Percentiles rank a stretch among this genome's conserved stretches.
These are phyloP conservation scores for Waltergamsia citrina DNA, from an alignment of 2,329 filamentous ascomycete species.

Conservation along the genomic window DNA sequence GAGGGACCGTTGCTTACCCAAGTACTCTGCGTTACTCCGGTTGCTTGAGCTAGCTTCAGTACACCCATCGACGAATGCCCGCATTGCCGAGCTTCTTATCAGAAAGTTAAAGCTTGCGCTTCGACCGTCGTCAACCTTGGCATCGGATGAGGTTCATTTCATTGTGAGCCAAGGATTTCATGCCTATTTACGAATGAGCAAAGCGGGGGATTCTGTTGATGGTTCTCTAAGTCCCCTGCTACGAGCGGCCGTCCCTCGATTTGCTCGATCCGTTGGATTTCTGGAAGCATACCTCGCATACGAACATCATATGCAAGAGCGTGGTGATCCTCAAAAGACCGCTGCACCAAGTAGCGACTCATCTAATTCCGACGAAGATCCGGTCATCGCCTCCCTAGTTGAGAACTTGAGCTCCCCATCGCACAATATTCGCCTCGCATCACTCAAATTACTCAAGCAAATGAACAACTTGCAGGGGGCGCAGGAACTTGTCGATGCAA, in stretches of 20 bases:
- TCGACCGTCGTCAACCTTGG: slow-evolving; percentile 46
- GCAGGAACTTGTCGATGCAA: slow-evolving; percentile 31
- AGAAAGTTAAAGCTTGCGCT: slow-evolving; percentile 58
- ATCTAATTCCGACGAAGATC: slow-evolving; percentile 39
- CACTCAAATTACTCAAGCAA: slow-evolving; percentile 61
- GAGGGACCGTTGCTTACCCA: slow-evolving; percentile 54
- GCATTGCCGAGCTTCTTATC: slow-evolving; percentile 56
- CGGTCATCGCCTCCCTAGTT: slow-evolving; percentile 55
- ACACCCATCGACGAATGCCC: slow-evolving; percentile 56
- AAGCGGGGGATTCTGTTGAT: slow-evolving; percentile 48
- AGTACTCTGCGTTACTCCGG: slow-evolving; percentile 58
- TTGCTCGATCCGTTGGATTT: slow-evolving; percentile 57
- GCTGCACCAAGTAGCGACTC: slow-evolving; percentile 30
- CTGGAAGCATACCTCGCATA: slow-evolving; percentile 53
- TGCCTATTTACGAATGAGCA: slow-evolving; percentile 59
- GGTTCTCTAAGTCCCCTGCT: slow-evolving; percentile 54
- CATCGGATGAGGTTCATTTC: slow-evolving; percentile 58
- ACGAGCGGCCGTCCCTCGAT: slow-evolving; percentile 55
- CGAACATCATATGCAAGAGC: slow-evolving; percentile 23
- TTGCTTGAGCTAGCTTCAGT: slow-evolving; percentile 52
- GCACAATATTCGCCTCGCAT: slow-evolving; percentile 62
- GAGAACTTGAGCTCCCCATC: slow-evolving; percentile 68
- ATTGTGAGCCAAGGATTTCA: slow-evolving; percentile 68
- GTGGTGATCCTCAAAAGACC: slow-evolving; percentile 5
- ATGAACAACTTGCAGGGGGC: slow-evolving; percentile 28